phyloP scores from a whole-genome alignment of 495 filamentous ascomycete species.

The Thermochaetoides thermophila region DNA sequence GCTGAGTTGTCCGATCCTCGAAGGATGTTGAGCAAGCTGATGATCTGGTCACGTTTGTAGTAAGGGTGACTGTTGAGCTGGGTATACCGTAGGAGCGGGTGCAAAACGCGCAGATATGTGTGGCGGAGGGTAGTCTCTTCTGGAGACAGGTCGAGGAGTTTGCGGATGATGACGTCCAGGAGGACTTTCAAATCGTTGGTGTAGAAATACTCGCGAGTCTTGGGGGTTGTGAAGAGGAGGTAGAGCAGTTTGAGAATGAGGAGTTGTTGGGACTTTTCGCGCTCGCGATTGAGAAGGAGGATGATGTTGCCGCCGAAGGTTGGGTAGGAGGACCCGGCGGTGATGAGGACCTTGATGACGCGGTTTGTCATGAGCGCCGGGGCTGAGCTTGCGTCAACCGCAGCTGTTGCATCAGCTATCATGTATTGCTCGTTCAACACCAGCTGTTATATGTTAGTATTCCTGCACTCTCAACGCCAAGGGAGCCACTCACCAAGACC shows the following conservation, averaged over 20 bases:
- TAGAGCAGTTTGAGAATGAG: conserved; percentile 92
- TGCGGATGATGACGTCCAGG: conserved; percentile 90
- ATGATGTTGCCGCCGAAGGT: conserved; percentile 98
- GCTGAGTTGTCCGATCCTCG: conserved; percentile 40
- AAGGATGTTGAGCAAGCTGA: conserved; percentile 57
- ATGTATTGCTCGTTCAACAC: conserved; percentile 98
- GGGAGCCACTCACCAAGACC: conserved; percentile 51
- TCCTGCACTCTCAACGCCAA: background rate
- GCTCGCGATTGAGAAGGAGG: conserved; percentile 87
- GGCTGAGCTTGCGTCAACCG: conserved; percentile 35
- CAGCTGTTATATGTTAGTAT: conserved; percentile 39
- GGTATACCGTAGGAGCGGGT: conserved; percentile 79
- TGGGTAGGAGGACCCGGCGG: conserved; percentile 65
- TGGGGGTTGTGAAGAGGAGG: conserved; percentile 77
- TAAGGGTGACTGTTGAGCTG: conserved; percentile 72
- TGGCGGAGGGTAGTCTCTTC: conserved; percentile 70
- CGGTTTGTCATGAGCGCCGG: conserved; percentile 63
- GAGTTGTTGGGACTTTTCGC: conserved; percentile 81
- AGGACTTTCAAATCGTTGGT: conserved; percentile 92
- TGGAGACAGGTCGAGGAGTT: conserved; percentile 80
- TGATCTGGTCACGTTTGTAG: conserved; percentile 83
- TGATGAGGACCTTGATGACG: conserved; percentile 75
- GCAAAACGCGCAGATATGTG: conserved; percentile 93
- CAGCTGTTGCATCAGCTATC: conserved; percentile 49
- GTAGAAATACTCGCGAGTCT: conserved; percentile 96